Percentiles rank a stretch among this genome's conserved stretches.
These are phyloP conservation scores for Hyaloscypha finlandica DNA, from an alignment of 495 filamentous ascomycete species.

Conservation along the genomic window DNA sequence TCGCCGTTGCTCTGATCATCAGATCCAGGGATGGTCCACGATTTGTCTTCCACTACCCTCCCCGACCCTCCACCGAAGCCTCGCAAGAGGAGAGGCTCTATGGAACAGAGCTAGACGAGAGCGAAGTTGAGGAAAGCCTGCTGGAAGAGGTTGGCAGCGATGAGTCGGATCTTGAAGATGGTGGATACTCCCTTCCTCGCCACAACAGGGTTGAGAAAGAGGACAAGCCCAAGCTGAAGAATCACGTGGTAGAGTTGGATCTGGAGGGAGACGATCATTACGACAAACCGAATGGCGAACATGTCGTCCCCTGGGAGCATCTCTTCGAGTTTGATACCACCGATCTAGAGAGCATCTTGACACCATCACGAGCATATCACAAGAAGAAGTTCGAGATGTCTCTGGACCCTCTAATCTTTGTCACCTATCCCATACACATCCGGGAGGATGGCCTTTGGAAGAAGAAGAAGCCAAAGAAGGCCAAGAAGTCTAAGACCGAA, in stretches of 20 bases:
- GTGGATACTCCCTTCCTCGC: constrained; percentile 12
- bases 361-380: constrained; percentile 76
- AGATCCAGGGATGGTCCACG: constrained; percentile 78
- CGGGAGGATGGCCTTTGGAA: constrained; percentile 84
- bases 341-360: constrained; percentile 81
- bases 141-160: constrained; percentile 29
- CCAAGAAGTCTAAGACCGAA: constrained; percentile 34
- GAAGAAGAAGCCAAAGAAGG: constrained; percentile 64
- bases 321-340: constrained; percentile 74
- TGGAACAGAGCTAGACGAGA: constrained; percentile 32
- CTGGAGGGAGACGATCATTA: constrained; percentile 59
- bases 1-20: constrained; percentile 80
- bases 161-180: constrained; percentile 30
- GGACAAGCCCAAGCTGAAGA: neutral
- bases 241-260: constrained; percentile 14
- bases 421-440: constrained; percentile 87
- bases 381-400: constrained; percentile 86
- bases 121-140: constrained; percentile 31
- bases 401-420: constrained; percentile 79
- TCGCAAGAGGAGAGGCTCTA: constrained; percentile 10
- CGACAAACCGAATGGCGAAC: constrained; percentile 51
- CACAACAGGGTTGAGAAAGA: neutral
- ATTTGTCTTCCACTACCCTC: constrained; percentile 92
- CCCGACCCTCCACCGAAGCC: constrained; percentile 49
- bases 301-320: constrained; percentile 71